Evolutionary conservation across 495 filamentous ascomycete species (phyloP).

Genomic region (Xylaria sp.): DNA sequence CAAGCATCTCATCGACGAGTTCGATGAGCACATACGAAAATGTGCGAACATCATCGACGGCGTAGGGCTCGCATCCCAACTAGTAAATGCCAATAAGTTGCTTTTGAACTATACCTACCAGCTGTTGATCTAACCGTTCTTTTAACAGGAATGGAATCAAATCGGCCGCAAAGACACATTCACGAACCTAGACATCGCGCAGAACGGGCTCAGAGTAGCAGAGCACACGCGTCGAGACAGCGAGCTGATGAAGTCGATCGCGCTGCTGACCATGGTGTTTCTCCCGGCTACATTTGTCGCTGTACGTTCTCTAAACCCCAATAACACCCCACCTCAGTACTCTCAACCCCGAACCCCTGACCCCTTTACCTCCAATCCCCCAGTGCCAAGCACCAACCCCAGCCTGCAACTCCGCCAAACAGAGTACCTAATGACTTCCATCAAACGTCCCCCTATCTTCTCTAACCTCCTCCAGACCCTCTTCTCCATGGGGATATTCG

Average conservation of each 20-base stretch:
- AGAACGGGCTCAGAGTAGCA: conserved; percentile 18
- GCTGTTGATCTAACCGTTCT: not conserved
- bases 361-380: no score
- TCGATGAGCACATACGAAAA: conserved; percentile 11
- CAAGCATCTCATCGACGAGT: conserved; percentile 19
- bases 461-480: conserved; percentile 13
- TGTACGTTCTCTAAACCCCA: no score
- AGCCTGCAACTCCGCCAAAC: no score
- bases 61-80: conserved; percentile 12
- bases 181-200: conserved; percentile 23
- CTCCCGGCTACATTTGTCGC: conserved; percentile 34
- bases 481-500: conserved; percentile 14
- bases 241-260: conserved; percentile 34
- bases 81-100: not conserved
- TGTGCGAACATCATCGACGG: conserved; percentile 10
- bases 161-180: conserved; percentile 18
- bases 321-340: no score
- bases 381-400: not conserved
- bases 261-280: conserved; percentile 35
- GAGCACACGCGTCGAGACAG: conserved; percentile 27
- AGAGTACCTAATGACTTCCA: not conserved
- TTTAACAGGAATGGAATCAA: conserved; percentile 22
- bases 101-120: no score
- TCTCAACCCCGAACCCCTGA: not conserved
- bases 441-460: no score